Evolutionary conservation across 1,284 basidiomycete species (phyloP).

Genomic region (Lignosus rhinocerotis): DNA sequence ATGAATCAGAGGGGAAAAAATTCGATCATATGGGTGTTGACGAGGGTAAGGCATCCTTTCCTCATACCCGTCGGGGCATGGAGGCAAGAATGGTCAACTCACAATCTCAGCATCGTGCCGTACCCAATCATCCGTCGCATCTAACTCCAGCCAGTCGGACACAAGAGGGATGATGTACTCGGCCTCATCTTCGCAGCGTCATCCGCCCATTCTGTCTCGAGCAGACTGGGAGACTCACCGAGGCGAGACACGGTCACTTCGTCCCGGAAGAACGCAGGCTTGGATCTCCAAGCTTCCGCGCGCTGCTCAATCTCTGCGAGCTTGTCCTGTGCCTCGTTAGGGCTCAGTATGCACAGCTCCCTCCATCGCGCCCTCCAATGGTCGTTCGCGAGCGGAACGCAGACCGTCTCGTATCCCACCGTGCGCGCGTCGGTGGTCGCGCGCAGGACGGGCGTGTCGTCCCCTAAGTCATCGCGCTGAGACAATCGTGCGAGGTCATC

Average conservation of each 20-base stretch:
- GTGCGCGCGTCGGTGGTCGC: slow-evolving; percentile 50
- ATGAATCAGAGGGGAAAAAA: background rate
- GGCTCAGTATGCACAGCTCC: slow-evolving; percentile 77
- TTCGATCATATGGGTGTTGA: background rate
- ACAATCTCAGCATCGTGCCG: slow-evolving; percentile 96
- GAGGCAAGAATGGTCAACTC: slow-evolving; percentile 34
- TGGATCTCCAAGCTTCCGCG: slow-evolving; percentile 88
- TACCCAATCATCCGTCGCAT: slow-evolving; percentile 91
- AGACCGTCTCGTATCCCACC: slow-evolving; percentile 68
- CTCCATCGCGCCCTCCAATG: slow-evolving; percentile 90
- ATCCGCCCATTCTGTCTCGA: background rate
- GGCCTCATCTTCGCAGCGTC: slow-evolving; percentile 69
- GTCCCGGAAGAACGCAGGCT: slow-evolving; percentile 76
- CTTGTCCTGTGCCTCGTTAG: slow-evolving; percentile 51
- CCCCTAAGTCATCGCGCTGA: slow-evolving; percentile 22
- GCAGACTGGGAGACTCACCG: slow-evolving; percentile 47
- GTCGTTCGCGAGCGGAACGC: slow-evolving; percentile 84
- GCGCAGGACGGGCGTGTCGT: slow-evolving; percentile 50
- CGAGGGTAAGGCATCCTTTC: no score
- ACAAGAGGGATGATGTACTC: slow-evolving; percentile 76
- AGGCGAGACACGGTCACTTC: slow-evolving; percentile 90
- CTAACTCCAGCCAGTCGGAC: slow-evolving; percentile 95
- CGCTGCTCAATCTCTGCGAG: slow-evolving; percentile 58
- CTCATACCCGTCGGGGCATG: background rate
- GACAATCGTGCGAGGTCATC: slow-evolving; percentile 38